Evolutionary conservation across 805 yeast species (phyloP), one percentile per base, ranked within the genome.

Genomic region (Saccharomycopsis guyanensis): DNA sequence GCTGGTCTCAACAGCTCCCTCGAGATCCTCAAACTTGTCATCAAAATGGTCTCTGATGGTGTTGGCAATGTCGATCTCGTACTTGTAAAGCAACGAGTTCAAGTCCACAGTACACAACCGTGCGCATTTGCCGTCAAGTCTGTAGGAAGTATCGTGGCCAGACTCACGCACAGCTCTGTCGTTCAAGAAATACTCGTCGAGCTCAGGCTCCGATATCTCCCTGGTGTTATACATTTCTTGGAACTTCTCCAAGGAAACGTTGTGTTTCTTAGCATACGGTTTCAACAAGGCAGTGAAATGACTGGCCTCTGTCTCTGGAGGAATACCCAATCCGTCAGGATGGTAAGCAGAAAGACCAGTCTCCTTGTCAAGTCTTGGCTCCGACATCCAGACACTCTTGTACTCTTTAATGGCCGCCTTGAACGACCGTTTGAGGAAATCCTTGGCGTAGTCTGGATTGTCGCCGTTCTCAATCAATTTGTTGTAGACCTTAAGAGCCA

Each of bases 151-250:
- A 60, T 91, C 98, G 61, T 93, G 97, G 1, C 98, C 98, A 27
- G 93, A 81, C 64, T 91, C 98, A 59, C 98, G 76, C 8, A 91
- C 95, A 1, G 95, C 97, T 49, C 97, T 71, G 62, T 91, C 98
- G 59, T 91, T 96, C 42, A 85, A 62, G 60, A 91, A 86, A 60
- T 86, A 91, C 52, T 78, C 88, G 58, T 93, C 97, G 50, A 91
- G 69, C n/a, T 70, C 78, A 1, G 95, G 94, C 58, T 86, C 96
- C 3, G 65, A 50, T 16, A 91, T 70, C 42, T 68, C 63, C 3
- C 82, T 81, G 35, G 67, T 62, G 57, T 89, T 87, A 66, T 91
- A 93, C 57, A 71, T 69, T 38, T 71, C 64, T 52, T 82, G 76
- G 59, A 87, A 86, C 40, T 80, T 82, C 38, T 76, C 81, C 42